A percentile compares a stretch with the other conserved stretches of the same genome.
Conservation (phyloP, 2,329 filamentous ascomycete genomes). For the Cercospora nicotianae region DNA sequence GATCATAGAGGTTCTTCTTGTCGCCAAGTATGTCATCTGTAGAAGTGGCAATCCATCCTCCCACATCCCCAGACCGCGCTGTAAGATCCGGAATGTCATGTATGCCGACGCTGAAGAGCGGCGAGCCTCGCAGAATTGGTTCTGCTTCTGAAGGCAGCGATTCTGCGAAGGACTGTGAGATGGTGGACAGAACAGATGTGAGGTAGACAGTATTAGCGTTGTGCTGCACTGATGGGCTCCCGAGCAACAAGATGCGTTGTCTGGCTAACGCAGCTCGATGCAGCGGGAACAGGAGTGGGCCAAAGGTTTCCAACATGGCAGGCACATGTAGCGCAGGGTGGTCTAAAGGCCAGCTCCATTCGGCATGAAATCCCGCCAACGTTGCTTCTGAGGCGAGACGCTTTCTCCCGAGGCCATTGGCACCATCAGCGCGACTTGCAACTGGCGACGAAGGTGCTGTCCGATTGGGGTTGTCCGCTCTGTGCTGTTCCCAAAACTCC, state of each 20-base stretch:
- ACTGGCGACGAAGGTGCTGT: conserved; percentile 11
- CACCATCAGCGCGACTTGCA: conserved; percentile 28
- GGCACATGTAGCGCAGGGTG: conserved; percentile 86
- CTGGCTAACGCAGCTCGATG: conserved; percentile 82
- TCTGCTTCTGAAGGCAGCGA: conserved; percentile 58
- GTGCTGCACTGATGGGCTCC: conserved; percentile 79
- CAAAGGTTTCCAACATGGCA: conserved; percentile 76
- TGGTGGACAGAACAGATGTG: conserved; percentile 86
- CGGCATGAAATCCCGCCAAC: conserved; percentile 63
- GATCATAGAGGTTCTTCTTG: conserved; percentile 84
- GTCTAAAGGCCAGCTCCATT: conserved; percentile 60
- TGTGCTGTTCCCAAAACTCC: conserved; percentile 74
- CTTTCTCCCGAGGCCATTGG: conserved; percentile 27
- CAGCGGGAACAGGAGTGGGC: conserved; percentile 87
- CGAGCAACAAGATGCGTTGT: conserved; percentile 84
- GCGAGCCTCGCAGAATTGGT: conserved; percentile 65
- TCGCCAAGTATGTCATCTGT: conserved; percentile 89
- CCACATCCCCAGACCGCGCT: conserved; percentile 48
- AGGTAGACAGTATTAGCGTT: conserved; percentile 89
- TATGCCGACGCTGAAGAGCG: conserved; percentile 90
- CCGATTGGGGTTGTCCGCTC: conserved; percentile 33
- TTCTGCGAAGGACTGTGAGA: conserved; percentile 72
- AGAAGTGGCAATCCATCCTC: conserved; percentile 89
- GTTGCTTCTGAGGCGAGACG: conserved; percentile 37
- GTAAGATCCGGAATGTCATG: conserved; percentile 84